phyloP scores from a whole-genome alignment of 2,329 filamentous ascomycete genomes.

The Ampelomyces quisqualis region DNA sequence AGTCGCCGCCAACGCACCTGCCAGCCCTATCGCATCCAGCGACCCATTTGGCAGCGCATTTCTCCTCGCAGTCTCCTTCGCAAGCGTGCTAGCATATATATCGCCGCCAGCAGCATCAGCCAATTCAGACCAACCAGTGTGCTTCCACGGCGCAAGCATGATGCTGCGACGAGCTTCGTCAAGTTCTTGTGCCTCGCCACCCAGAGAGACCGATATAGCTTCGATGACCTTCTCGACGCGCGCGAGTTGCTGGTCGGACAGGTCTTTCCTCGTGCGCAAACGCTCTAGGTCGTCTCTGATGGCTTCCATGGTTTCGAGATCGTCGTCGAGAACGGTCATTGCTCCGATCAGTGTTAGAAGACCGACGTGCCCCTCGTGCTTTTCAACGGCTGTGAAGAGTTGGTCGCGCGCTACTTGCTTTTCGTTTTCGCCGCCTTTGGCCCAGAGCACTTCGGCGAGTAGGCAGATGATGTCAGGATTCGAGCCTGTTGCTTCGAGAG shows the following conservation, averaged over 20 bases:
- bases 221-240: conserved; percentile 73
- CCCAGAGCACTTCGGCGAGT: conserved; percentile 90
- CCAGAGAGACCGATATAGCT: conserved; percentile 65
- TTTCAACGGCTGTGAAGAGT: conserved; percentile 77
- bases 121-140: conserved; percentile 78
- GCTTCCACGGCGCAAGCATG: conserved; percentile 76
- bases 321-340: conserved; percentile 77
- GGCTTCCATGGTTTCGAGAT: conserved; percentile 76
- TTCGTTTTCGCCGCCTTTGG: conserved; percentile 73
- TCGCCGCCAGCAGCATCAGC: conserved; percentile 54
- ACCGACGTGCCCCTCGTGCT: conserved; percentile 71
- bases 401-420: conserved; percentile 74
- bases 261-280: conserved; percentile 66
- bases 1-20: conserved; percentile 72
- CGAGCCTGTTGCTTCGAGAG: conserved; percentile 71
- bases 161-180: conserved; percentile 72
- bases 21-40: conserved; percentile 68
- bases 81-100: conserved; percentile 69
- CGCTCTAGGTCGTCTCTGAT: conserved; percentile 74
- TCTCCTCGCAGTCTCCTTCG: conserved; percentile 73
- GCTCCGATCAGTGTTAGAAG: conserved; percentile 80
- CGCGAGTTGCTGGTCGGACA: conserved; percentile 64
- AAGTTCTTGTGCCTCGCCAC: conserved; percentile 52
- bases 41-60: conserved; percentile 71
- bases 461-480: conserved; percentile 85